Evolutionary conservation across 495 filamentous ascomycete species (phyloP), one percentile per base, ranked within the genome.

Genomic region (Podospora fimiseda): DNA sequence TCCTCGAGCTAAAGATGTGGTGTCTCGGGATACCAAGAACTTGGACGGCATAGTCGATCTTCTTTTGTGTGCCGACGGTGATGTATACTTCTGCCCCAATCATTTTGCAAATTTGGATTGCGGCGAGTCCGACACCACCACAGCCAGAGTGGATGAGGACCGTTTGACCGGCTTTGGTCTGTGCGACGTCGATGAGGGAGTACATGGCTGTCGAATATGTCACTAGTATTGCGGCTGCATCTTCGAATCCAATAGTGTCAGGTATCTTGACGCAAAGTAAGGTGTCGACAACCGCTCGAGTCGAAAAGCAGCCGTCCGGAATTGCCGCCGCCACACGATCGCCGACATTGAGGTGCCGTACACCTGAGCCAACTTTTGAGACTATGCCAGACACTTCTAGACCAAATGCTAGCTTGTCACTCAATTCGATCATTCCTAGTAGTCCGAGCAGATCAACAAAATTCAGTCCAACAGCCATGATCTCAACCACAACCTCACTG

Each of bases 111-210:
- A 87, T 50, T 36, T 73, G 65, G 33, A 86, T 74, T 0, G 80
- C 75, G 14, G 80, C 79, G 48, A 81, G 74, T 3, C 82, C 82
- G 0, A 83, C 70, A 18, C 73, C 77, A 19, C 80, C 78, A 0
- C 76, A 66, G 2, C 71, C 82, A 0, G 69, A 67, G 47, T 85
- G 80, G 18, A 87, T 79, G 19, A 87, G 66, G 0, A 85, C 70
- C 0, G 55, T 69, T 50, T 85, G 80, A 48, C 36, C 82, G 67
- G 62, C 59, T 27, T 64, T 33, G 0, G 77, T 47, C 4, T 61
- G 51, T 0, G 62, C 75, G 1, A 66, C 56, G 3, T 73, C 50
- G 42, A 69, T 37, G 2, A 76, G 47, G 0, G 73, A 66, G 62
- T 62, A 52, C 64, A 62, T 54, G 58, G 54, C 33, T 61, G 58